Base-by-base conservation (phyloP, 1,284 basidiomycete species). In the Ceratobasidium sp. region DNA sequence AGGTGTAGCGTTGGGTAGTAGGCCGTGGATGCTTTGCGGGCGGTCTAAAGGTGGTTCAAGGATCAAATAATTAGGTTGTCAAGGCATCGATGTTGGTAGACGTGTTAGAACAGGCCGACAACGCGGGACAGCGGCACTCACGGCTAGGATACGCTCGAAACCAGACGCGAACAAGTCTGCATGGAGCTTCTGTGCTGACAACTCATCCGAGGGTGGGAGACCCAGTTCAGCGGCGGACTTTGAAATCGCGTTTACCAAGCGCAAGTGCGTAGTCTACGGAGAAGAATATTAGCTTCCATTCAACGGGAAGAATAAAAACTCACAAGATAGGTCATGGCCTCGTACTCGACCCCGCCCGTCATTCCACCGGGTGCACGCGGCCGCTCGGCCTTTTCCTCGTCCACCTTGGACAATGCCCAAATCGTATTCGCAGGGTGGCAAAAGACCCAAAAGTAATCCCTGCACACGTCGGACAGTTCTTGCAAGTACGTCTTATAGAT, bases 401-500 rank as follows among this genome's bases (percentile, higher is more conserved):
- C 91, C 0, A 93, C 88, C 74, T 94, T 89, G 4, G 83, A 80
- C 29, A 96, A 80, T 17, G 88, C 82, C 95, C 95, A 98, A 52
- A 96, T 88, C 0, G 88, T 87, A 76, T 99, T 99, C 75, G 90
- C 90, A 1, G 91, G 90, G 77, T 99, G 97, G 77, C 96, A 98
- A 80, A 98, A 98, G 67, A 99, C 91, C 94, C 96, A 98, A 79
- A 98, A 98, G 80, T 97, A 98, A 77, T 99, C 96, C 20, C 94
- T 81, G 76, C 95, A 96, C 1, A 96, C 83, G 73, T 96, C 93
- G 8, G 87, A 89, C 40, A 98, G 81, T 77, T 98, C 96, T 74
- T 89, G 87, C 13, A 99, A 81, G 79, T 96, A 98, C 1, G 88
- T 88, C 81, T 94, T 97, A 82, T 94, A 97, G 54, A 95, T 88